Conservation (phyloP, 257 asterid species). For the Plectranthus barbatus region DNA sequence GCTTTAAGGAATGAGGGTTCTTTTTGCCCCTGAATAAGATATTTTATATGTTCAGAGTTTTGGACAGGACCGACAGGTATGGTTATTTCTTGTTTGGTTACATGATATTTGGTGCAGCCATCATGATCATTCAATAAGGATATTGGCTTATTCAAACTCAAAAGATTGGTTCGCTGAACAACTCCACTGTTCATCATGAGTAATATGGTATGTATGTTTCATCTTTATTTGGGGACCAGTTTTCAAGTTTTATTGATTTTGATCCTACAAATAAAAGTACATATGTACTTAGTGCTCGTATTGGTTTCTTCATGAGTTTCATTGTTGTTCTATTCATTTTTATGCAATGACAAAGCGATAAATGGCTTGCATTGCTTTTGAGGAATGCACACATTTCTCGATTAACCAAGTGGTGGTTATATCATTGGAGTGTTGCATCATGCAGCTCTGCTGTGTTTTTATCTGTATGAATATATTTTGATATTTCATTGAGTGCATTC, state of each 20-base stretch:
- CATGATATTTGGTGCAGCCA: not conserved
- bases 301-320: not conserved
- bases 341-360: not conserved
- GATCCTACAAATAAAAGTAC: not conserved
- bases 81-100: not conserved
- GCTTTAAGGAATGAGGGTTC: not conserved
- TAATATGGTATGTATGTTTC: slow-evolving; percentile 27
- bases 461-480: not conserved
- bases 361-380: not conserved
- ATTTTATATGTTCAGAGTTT: not conserved
- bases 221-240: not conserved
- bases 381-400: not conserved
- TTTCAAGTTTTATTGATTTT: not conserved
- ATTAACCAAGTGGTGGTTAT: not conserved
- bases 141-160: not conserved
- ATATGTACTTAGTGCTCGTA: not conserved
- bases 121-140: not conserved
- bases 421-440: not conserved
- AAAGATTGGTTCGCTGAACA: slow-evolving; percentile 7
- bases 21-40: not conserved
- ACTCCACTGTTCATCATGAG: slow-evolving; percentile 10
- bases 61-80: slow-evolving; percentile 11
- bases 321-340: not conserved
- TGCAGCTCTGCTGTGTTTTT: not conserved
- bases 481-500: not conserved